A percentile compares a stretch with the other conserved stretches of the same genome.
phyloP scores from a whole-genome alignment of 495 filamentous ascomycete species.

The Penicillium manginii region DNA sequence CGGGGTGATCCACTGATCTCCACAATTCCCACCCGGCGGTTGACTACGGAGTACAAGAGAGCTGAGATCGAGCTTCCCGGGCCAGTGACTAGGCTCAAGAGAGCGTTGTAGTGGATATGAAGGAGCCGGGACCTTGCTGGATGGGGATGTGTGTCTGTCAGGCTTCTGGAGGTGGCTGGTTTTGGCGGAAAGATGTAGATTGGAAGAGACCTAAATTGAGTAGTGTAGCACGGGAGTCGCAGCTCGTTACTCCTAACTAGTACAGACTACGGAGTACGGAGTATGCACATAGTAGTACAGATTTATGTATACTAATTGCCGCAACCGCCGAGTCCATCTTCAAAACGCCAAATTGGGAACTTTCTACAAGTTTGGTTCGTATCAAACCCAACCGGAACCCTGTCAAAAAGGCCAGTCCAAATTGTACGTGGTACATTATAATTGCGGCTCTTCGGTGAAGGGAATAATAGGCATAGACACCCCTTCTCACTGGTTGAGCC shows the following conservation, averaged over 20 bases:
- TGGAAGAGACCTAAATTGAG: too few relatives aligned
- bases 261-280: not conserved
- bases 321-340: not conserved
- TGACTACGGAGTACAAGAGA: slow-evolving; percentile 6
- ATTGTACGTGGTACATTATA: not conserved
- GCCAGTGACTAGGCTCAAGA: not conserved
- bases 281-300: not conserved
- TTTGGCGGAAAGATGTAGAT: not conserved
- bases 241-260: too few relatives aligned
- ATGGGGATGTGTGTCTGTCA: not conserved
- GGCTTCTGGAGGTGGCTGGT: slow-evolving; percentile 26
- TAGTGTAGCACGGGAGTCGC: too few relatives aligned
- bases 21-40: slow-evolving; percentile 9
- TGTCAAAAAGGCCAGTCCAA: not conserved
- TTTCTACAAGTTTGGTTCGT: too few relatives aligned
- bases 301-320: not conserved
- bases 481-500: not conserved
- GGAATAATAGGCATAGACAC: not conserved
- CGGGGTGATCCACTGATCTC: slow-evolving; percentile 24
- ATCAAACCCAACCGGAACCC: not conserved
- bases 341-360: not conserved
- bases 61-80: slow-evolving; percentile 25
- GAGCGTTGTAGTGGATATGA: not conserved
- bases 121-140: slow-evolving; percentile 1
- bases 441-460: slow-evolving; percentile 7